Conservation (phyloP, 495 filamentous ascomycete genomes). For the Bombardia bombarda region DNA sequence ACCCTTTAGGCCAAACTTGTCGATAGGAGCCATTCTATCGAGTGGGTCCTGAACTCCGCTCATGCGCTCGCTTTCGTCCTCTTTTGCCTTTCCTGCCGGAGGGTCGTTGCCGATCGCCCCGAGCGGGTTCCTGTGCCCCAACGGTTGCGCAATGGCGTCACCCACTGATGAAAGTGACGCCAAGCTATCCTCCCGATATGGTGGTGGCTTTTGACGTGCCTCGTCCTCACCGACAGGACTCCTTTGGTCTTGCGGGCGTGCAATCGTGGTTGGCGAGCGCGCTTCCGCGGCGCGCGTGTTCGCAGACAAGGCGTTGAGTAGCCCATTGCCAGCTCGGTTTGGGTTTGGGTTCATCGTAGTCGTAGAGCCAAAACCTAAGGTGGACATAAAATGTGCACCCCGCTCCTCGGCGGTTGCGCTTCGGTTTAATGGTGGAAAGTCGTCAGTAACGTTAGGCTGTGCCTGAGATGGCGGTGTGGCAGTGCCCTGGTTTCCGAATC, state of each 20-base stretch:
- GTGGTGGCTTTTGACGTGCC: conserved; percentile 31
- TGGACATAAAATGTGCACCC: conserved; percentile 54
- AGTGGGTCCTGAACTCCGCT: conserved; percentile 47
- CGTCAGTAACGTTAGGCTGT: conserved; percentile 64
- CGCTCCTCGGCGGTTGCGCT: conserved; percentile 64
- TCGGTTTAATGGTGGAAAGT: conserved; percentile 76
- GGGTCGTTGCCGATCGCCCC: conserved; percentile 40
- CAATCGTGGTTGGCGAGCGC: conserved; percentile 30
- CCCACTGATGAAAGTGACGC: conserved; percentile 25
- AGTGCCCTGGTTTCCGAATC: conserved; percentile 43
- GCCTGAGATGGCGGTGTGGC: conserved; percentile 54
- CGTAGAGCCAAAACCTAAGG: conserved; percentile 52
- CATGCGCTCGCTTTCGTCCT: conserved; percentile 26
- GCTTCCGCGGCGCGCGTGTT: conserved; percentile 34
- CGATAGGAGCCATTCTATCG: conserved; percentile 67
- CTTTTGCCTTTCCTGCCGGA: conserved; percentile 32
- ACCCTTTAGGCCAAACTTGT: conserved; percentile 75
- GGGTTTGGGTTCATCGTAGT: conserved; percentile 20
- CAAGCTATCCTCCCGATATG: conserved; percentile 33
- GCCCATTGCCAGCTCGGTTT: conserved; percentile 40
- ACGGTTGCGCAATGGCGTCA: conserved; percentile 20
- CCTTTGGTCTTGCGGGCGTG: conserved; percentile 33
- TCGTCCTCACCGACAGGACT: conserved; percentile 31
- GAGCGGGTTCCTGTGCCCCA: conserved; percentile 27
- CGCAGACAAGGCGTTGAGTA: conserved; percentile 51